Percentiles rank a stretch among this genome's conserved stretches.
These are phyloP conservation scores for Blastobotrys americana DNA, from an alignment of 805 yeast species.

Conservation along the genomic window DNA sequence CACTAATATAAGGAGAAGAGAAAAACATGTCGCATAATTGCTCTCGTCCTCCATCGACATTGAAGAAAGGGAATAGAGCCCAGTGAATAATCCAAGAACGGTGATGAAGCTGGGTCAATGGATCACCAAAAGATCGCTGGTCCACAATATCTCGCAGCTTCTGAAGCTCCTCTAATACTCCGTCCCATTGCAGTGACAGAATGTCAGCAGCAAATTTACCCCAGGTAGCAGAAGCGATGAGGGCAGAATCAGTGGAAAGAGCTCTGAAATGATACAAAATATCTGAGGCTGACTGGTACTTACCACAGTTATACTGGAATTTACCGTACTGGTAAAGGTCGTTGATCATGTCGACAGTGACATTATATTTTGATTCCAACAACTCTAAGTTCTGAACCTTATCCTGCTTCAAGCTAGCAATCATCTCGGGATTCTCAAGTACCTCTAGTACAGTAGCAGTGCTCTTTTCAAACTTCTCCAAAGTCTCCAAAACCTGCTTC, in stretches of 20 bases:
- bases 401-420: slow-evolving; percentile 47
- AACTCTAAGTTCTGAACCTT: slow-evolving; percentile 46
- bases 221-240: slow-evolving; percentile 55
- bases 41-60: slow-evolving; percentile 45
- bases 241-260: slow-evolving; percentile 44
- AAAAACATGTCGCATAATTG: slow-evolving; percentile 51
- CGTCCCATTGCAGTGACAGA: slow-evolving; percentile 44
- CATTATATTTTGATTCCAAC: slow-evolving; percentile 39
- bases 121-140: slow-evolving; percentile 44
- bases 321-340: slow-evolving; percentile 53
- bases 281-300: slow-evolving; percentile 53
- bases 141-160: slow-evolving; percentile 54
- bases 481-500: slow-evolving; percentile 30
- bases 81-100: slow-evolving; percentile 67
- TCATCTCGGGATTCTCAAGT: slow-evolving; percentile 43
- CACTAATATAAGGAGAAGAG: slow-evolving; percentile 51
- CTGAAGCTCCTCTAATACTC: slow-evolving; percentile 46
- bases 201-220: slow-evolving; percentile 60
- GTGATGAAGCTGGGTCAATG: slow-evolving; percentile 52
- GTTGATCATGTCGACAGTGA: slow-evolving; percentile 38
- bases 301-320: slow-evolving; percentile 57
- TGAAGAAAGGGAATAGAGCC: slow-evolving; percentile 58
- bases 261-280: slow-evolving; percentile 50
- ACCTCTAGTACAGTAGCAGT: slow-evolving; percentile 42
- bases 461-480: slow-evolving; percentile 34